Evolutionary conservation across 495 filamentous ascomycete species (phyloP), one percentile per base, ranked within the genome.

Genomic region (Trypethelium eluteriae): DNA sequence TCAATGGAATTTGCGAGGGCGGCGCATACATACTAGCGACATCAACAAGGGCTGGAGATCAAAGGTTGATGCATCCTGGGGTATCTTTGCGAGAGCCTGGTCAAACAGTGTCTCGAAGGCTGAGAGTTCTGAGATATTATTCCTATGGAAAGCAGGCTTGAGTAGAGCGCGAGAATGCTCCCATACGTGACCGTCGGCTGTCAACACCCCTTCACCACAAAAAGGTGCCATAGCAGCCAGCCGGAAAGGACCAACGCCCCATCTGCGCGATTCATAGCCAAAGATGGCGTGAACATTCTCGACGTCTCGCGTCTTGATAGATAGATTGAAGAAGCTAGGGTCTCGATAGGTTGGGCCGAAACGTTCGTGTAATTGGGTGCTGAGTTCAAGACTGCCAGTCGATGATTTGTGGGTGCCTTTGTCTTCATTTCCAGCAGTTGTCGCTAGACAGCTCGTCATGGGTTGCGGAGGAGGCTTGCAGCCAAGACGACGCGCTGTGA

Each of bases 121-220:
- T 25, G 25, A 25, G 25, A 25, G 25, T 0, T 25, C 25, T 25
- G 25, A 25, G 25, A 44, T 44, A 1, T 1, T 0, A 14, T 1
- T 14, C 7, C 1, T 7, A 0, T 7, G 7, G 14, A 44, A 44
- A 14, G 14, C 14, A 14, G 41, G 41, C 41, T 44, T 44, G 41
- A 44, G 6, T 14, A 44, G 41, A 14, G 41, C 0, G 41, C 41
- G 41, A 7, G 41, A 44, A 0, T 44, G 41, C 46, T 81, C 74
- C 89, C 90, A 93, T 3, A 80, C 79, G 1, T 77, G 73, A 0
- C 89, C 90, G 76, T 93, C 89, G 3, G 82, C 77, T 2, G 84
- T 86, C 75, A 93, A 92, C 66, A 95, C 88, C 0, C 84, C 81
- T 66, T 79, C 73, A 0, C 86, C 86, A 0, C 88, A 72, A 3